Evolutionary conservation across 2,329 filamentous ascomycete species (phyloP).

Genomic region (Aphanocladium album): DNA sequence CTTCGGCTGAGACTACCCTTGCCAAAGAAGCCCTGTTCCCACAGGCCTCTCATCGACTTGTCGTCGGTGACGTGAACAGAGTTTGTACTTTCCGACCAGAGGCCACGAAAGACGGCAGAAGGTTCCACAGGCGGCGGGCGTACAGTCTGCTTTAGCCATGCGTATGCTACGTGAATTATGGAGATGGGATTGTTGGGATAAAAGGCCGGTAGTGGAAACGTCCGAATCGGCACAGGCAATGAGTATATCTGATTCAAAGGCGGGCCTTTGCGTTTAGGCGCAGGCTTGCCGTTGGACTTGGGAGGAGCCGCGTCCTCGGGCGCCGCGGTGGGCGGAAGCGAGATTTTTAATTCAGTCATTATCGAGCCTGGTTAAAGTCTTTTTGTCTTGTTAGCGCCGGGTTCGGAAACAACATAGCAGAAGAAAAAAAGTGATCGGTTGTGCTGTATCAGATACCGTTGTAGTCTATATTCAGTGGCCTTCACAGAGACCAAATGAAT

Average conservation of each 20-base stretch:
- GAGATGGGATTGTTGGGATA: slow-evolving; percentile 92
- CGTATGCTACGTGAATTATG: slow-evolving; percentile 71
- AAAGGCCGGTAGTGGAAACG: slow-evolving; percentile 79
- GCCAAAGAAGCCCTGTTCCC: slow-evolving; percentile 97
- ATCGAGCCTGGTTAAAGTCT: not conserved
- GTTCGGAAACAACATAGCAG: slow-evolving; percentile 12
- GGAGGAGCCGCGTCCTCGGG: slow-evolving; percentile 19
- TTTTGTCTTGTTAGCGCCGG: slow-evolving; percentile 8
- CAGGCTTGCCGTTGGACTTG: slow-evolving; percentile 18
- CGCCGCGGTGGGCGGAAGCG: slow-evolving; percentile 9
- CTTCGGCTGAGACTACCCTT: slow-evolving; percentile 90
- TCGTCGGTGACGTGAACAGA: slow-evolving; percentile 81
- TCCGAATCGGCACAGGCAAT: slow-evolving; percentile 72
- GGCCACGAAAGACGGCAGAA: slow-evolving; percentile 60
- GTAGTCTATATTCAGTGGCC: slow-evolving; percentile 75
- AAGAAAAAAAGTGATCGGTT: not conserved
- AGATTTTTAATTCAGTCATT: slow-evolving; percentile 5
- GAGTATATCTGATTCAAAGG: slow-evolving; percentile 70
- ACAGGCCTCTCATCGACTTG: slow-evolving; percentile 71
- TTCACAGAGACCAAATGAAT: slow-evolving; percentile 58
- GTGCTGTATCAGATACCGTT: slow-evolving; percentile 84
- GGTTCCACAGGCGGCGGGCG: slow-evolving; percentile 62
- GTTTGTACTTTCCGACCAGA: slow-evolving; percentile 75
- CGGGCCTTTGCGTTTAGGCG: slow-evolving; percentile 29
- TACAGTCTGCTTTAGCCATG: slow-evolving; percentile 70